Base-by-base conservation (phyloP, 192 early-diverging fungal genomes). In the Allomyces macrogynus region DNA sequence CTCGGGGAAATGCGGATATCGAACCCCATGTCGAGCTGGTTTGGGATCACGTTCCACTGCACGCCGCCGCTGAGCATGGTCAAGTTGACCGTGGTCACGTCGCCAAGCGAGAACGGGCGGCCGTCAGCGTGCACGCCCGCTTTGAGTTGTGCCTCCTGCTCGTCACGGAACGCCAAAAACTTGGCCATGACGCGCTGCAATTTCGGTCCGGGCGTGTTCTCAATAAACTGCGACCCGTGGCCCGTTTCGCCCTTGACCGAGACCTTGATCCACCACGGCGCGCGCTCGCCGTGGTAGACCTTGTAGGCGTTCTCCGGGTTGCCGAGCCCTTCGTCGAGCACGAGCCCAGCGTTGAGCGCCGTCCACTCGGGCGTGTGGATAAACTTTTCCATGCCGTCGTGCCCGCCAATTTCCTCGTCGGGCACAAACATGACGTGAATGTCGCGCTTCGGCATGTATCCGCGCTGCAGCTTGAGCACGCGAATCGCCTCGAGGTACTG, bases 341-440 rank as follows among this genome's bases (percentile, higher is more conserved):
- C 84, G 73, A 91, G 88, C 23, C 85, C 91, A 25, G 88, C 78
- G 64, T 90, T 87, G 23, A 93, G 80, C 14, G 66, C 66, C 62
- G 71, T 69, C 71, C 89, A 93, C 65, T 84, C 81, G n/a, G 72
- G 69, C 23, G 78, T 79, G 60, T 87, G 74, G 44, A 87, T 80
- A 22, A 86, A 84, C 27, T 65, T 43, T 64, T 76, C 74, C 88
- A 91, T 89, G 25, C 91, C 91, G 64, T 87, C 86, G 4, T 72
- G 63, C 11, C 91, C 89, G 69, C 88, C 91, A 63, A 90, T 84
- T 70, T 93, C 91, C 72, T 93, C 89, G 67, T 89, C 87, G 62
- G 87, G 86, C 61, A 89, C 87, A 77, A 81, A 91, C 23, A 85
- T 81, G 65, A 87, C 70, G 67, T 89, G 87, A 40, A 93, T 75